Percentiles rank a stretch among this genome's conserved stretches.
Evolutionary conservation across 2,329 filamentous ascomycete genomes (phyloP).

Genomic region (Allantophomopsis lycopodina): DNA sequence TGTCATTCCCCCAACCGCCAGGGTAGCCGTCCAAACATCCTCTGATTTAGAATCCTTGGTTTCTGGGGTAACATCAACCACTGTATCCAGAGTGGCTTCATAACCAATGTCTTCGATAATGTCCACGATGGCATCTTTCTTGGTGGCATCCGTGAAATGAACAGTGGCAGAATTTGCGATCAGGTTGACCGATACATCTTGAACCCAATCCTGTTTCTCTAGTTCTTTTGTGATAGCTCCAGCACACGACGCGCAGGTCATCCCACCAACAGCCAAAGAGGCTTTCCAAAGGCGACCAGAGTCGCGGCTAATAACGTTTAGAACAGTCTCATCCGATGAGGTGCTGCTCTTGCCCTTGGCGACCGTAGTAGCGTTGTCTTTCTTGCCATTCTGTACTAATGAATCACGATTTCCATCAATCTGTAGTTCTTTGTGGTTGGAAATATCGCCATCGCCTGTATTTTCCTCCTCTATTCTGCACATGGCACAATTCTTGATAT

Average conservation of each 20-base stretch:
- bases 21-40: slow-evolving; percentile 30
- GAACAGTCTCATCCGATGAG: too few species aligned
- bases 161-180: slow-evolving; percentile 31
- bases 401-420: background rate
- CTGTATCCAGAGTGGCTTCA: background rate
- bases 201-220: slow-evolving; percentile 25
- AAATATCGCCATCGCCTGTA: background rate
- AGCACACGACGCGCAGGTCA: slow-evolving; percentile 36
- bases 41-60: background rate
- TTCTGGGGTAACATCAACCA: background rate
- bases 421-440: background rate
- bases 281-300: slow-evolving; percentile 10
- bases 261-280: slow-evolving; percentile 31
- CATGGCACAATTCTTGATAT: background rate
- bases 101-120: slow-evolving; percentile 1
- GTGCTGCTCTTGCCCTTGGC: too few species aligned
- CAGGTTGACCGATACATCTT: slow-evolving; percentile 29
- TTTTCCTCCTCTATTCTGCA: background rate
- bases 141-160: background rate
- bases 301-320: too few species aligned
- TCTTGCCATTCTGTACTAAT: background rate
- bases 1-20: slow-evolving; percentile 42
- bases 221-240: slow-evolving; percentile 28
- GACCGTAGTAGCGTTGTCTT: slow-evolving; percentile 1
- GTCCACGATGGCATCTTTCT: slow-evolving; percentile 5